Evolutionary conservation across 352 stramenopile genomes (phyloP), one percentile per base, ranked within the genome.

Genomic region (Paralagenidium karlingii): DNA sequence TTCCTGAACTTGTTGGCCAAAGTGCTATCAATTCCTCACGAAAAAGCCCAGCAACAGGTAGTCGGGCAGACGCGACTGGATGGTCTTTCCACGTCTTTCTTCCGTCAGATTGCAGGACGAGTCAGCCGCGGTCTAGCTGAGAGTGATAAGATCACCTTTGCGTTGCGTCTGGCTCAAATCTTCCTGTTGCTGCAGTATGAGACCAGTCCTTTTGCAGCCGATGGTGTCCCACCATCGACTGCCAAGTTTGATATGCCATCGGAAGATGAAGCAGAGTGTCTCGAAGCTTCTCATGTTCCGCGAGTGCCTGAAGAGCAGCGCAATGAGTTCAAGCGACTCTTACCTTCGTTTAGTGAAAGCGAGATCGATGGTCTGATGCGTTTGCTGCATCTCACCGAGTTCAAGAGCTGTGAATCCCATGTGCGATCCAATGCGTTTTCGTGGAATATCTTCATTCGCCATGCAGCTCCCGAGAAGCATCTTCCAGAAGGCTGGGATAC

Each of bases 71-170:
- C 25, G 18, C 67, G 77, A 0, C 55, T 96, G 24, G 58, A 60
- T 8, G 61, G 58, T n/a, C 60, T 96, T 34, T 83, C 78, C 19
- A 65, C 54, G 25, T 55, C 45, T 8, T 59, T 99, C 13, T 99
- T 98, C 50, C 38, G 53, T 5, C 86, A 97, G 43, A 71, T 98
- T 31, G 92, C 81, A 53, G 66, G 70, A 36, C 86, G 94, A 27
- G 86, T 99, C 24, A 95, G 81, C 33, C 84, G 92, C 45, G 92
- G 95, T 18, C 61, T 99, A 32, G 82, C 88, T 9, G 79, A 96
- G 47, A 91, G 92, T 24, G 96, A 99, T 61, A 98, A 99, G 58
- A 86, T 99, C n/a, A 95, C 98, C 49, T 98, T 99, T 68, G 86
- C 92, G 9, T 46, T 99, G 28, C 71, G 96, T 12, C 63, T 99